Base-by-base conservation (phyloP, 805 yeast species). In the Metschnikowia arizonensis region DNA sequence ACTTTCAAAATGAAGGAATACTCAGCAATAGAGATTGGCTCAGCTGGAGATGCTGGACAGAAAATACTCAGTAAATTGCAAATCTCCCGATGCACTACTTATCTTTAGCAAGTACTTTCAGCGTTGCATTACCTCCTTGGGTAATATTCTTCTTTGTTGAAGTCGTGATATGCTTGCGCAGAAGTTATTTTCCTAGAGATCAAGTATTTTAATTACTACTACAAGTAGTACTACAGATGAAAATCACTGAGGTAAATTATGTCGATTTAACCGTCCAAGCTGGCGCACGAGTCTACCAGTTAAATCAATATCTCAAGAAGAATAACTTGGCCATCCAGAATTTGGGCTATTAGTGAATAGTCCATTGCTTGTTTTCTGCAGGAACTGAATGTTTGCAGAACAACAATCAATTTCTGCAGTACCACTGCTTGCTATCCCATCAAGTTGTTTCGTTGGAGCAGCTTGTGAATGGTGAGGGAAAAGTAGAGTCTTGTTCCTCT, bases 351-450 rank as follows among this genome's bases (percentile, higher is more conserved):
- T 44, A 81, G 93, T 33, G 97, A 88, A 50, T 98, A 91, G 62
- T 85, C 95, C n/a, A 73, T 89, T 21, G 98, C 95, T 3, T 98
- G 99, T n/a, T 81, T 90, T 85, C 96, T 1, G 93, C 98, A 0
- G 98, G 98, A 24, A 89, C 98, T 0, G 98, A 91, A 60, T 98
- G 99, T 6, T n/a, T n/a, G n/a, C n/a, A n/a, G n/a, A n/a, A n/a
- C n/a, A n/a, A n/a, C n/a, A n/a, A n/a, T n/a, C n/a, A n/a, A n/a
- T 85, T 97, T 0, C 83, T 96, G 8, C 95, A 91, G 33, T 87
- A 77, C 62, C 98, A 93, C 58, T 97, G 98, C 1, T 72, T 90
- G 30, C 85, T 91, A 2, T 80, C 93, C 7, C 91, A 88, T 56
- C 97, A 89, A 63, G 76, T 87, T 50, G 97, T 91, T 2, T 79